A percentile compares a stretch with the other conserved stretches of the same genome.
Conservation (phyloP, 129 eudicot species). For the Sambucus nigra region DNA sequence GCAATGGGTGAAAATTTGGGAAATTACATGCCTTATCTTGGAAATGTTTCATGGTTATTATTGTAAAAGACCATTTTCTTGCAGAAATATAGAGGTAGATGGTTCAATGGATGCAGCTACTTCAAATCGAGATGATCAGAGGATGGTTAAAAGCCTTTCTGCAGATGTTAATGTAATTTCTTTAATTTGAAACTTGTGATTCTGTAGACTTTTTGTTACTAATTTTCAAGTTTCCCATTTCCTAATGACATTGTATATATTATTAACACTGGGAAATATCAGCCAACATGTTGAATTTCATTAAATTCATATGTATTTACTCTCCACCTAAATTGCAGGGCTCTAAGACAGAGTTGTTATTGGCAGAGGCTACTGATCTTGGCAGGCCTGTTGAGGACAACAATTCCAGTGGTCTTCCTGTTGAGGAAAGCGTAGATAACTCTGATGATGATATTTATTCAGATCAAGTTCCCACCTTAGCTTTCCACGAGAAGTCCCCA, state of each 20-base stretch:
- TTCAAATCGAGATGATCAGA: conserved; percentile 42
- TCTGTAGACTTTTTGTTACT: background rate
- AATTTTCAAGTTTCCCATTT: background rate
- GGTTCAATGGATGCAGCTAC: conserved; percentile 35
- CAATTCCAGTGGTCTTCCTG: conserved; percentile 18
- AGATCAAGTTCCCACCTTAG: conserved; percentile 69
- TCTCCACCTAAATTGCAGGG: conserved; percentile 33
- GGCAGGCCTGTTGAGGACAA: conserved; percentile 40
- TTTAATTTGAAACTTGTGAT: conserved; percentile 9
- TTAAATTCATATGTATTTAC: conserved; percentile 1
- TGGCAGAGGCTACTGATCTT: conserved; percentile 35
- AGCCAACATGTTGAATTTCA: background rate
- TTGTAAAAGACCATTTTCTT: conserved; percentile 14
- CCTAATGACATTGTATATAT: background rate
- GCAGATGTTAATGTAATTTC: conserved; percentile 36
- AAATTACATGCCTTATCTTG: background rate
- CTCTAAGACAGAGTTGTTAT: conserved; percentile 28
- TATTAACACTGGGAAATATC: background rate
- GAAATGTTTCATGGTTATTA: conserved; percentile 1
- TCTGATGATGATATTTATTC: conserved; percentile 37
- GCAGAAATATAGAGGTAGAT: conserved; percentile 68
- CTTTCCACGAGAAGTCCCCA: conserved; percentile 46
- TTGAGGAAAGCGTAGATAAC: conserved; percentile 41
- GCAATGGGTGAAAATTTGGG: conserved; percentile 7
- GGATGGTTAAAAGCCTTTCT: conserved; percentile 33